These are phyloP conservation scores for Aspergillus chevalieri DNA, from an alignment of 2,329 filamentous ascomycete genomes.

Conservation along the genomic window DNA sequence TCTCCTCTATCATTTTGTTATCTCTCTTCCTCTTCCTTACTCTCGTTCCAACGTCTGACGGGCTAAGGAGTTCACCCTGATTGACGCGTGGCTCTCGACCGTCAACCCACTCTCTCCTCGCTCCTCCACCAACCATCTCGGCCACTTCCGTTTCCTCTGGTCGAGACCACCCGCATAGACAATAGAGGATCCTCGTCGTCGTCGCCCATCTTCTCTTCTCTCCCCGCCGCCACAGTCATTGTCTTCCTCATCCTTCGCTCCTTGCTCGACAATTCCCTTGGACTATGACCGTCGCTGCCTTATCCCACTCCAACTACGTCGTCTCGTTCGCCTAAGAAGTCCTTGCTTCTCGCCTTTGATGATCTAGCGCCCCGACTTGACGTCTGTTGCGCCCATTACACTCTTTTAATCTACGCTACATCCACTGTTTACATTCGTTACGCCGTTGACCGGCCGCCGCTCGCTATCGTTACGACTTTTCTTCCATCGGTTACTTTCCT, in stretches of 20 bases:
- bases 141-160: background rate
- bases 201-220: too few relatives aligned
- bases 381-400: conserved; percentile 23
- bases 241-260: conserved; percentile 2
- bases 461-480: conserved; percentile 13
- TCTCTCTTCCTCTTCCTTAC: background rate
- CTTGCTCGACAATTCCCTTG: background rate
- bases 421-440: background rate
- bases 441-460: conserved; percentile 27
- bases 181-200: too few relatives aligned
- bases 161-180: too few relatives aligned
- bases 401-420: conserved; percentile 8
- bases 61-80: conserved; percentile 5
- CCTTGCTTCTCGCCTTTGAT: conserved; percentile 12
- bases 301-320: conserved; percentile 9
- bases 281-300: conserved; percentile 18
- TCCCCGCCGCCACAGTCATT: too few relatives aligned
- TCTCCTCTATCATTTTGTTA: conserved; percentile 1
- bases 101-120: background rate
- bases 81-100: conserved; percentile 13
- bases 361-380: conserved; percentile 30
- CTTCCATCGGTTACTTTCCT: conserved; percentile 2
- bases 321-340: conserved; percentile 11
- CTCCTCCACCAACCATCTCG: background rate
- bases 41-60: background rate